Evolutionary conservation across 2,329 filamentous ascomycete species (phyloP).

Genomic region (Colletotrichum tanaceti): DNA sequence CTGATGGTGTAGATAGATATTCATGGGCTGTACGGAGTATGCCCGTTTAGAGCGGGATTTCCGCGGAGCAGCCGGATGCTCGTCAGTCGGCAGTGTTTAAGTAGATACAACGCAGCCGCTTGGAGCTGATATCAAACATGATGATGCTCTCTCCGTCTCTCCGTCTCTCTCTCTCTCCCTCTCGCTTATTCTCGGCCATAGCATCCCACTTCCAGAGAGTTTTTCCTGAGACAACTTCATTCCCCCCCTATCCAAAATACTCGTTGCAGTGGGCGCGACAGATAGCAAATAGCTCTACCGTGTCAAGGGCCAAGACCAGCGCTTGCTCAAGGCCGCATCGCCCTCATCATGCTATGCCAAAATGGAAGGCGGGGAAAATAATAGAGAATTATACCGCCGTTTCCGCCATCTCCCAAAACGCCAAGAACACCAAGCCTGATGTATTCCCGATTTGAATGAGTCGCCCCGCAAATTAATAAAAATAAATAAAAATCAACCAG

Average conservation of each 20-base stretch:
- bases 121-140: neutral
- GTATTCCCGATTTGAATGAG: neutral
- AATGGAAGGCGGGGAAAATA: neutral
- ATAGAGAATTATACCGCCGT: neutral
- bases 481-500: neutral
- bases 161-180: neutral
- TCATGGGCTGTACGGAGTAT: too few species aligned
- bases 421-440: slow-evolving; percentile 13
- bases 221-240: neutral
- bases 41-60: neutral
- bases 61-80: neutral
- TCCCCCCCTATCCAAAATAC: neutral
- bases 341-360: neutral
- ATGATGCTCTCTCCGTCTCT: too few species aligned
- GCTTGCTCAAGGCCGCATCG: slow-evolving; percentile 34
- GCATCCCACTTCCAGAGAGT: neutral
- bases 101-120: neutral
- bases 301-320: slow-evolving; percentile 30
- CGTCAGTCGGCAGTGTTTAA: neutral
- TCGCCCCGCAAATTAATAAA: neutral
- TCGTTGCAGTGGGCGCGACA: neutral
- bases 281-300: neutral
- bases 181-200: too few species aligned
- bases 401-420: slow-evolving; percentile 3
- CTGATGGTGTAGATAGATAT: neutral